Conservation (phyloP, 305 asterid genomes). For the Euphrasia arctica region DNA sequence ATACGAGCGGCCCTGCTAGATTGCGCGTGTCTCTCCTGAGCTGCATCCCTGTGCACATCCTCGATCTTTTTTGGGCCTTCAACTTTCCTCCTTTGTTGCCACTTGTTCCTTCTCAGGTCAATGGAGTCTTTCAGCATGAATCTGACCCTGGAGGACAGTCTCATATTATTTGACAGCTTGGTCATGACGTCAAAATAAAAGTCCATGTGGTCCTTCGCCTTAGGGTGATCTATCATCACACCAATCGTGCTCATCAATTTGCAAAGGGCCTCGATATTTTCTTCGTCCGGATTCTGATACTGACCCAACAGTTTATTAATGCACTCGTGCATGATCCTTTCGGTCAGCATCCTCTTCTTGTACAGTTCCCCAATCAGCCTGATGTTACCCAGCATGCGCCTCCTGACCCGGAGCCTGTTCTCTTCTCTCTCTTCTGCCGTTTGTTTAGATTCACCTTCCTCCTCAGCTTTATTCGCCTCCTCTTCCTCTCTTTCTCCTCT, state of each 20-base stretch:
- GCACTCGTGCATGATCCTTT: slow-evolving; percentile 67
- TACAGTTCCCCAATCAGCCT: slow-evolving; percentile 70
- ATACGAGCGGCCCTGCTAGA: slow-evolving; percentile 40
- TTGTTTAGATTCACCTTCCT: slow-evolving; percentile 45
- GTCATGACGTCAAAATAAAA: slow-evolving; percentile 48
- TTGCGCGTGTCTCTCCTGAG: slow-evolving; percentile 65
- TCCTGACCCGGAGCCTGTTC: slow-evolving; percentile 42
- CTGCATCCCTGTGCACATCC: slow-evolving; percentile 65
- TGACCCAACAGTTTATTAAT: slow-evolving; percentile 56
- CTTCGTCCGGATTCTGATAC: slow-evolving; percentile 61
- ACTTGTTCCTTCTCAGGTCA: slow-evolving; percentile 65
- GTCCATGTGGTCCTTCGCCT: slow-evolving; percentile 58
- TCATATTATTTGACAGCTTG: slow-evolving; percentile 40
- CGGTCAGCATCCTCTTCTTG: slow-evolving; percentile 71
- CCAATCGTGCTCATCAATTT: slow-evolving; percentile 76
- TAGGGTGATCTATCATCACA: slow-evolving; percentile 57
- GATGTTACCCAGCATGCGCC: slow-evolving; percentile 70
- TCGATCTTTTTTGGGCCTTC: slow-evolving; percentile 76
- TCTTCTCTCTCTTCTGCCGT: slow-evolving; percentile 56
- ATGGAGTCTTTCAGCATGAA: slow-evolving; percentile 67
- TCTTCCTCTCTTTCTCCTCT: slow-evolving; percentile 68
- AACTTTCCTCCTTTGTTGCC: slow-evolving; percentile 80
- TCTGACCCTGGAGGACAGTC: slow-evolving; percentile 51
- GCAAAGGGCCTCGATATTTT: slow-evolving; percentile 67
- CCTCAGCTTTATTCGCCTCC: slow-evolving; percentile 53